A percentile compares a stretch with the other conserved stretches of the same genome.
phyloP scores from a whole-genome alignment of 106 monocot species.

The Dioscorea zingiberensis region DNA sequence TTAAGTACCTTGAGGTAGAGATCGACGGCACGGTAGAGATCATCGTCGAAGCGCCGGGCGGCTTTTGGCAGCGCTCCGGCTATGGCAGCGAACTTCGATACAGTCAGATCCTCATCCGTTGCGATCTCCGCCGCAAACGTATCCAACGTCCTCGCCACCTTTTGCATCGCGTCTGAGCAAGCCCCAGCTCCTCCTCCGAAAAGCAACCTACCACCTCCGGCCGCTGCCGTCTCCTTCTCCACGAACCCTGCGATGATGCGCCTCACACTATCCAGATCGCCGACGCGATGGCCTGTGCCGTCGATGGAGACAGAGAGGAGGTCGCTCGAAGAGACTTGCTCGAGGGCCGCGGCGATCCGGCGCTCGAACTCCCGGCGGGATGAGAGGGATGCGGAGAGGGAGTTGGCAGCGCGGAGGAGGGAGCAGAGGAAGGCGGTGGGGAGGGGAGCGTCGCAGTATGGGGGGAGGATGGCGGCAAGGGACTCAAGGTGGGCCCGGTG shows the following conservation, averaged over 20 bases:
- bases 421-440: slow-evolving; percentile 19
- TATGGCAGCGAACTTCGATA: slow-evolving; percentile 15
- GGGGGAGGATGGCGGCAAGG: slow-evolving; percentile 2
- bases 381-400: slow-evolving; percentile 1
- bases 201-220: not conserved
- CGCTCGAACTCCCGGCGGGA: slow-evolving; percentile 12
- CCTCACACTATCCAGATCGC: slow-evolving; percentile 10
- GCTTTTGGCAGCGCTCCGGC: slow-evolving; percentile 5
- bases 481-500: not conserved
- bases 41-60: too few relatives aligned
- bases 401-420: slow-evolving; percentile 21
- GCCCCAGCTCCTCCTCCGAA: not conserved
- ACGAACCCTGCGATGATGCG: slow-evolving; percentile 13
- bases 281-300: too few relatives aligned
- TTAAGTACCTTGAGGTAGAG: too few relatives aligned
- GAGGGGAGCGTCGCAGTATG: slow-evolving; percentile 1
- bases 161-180: slow-evolving; percentile 4
- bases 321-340: slow-evolving; percentile 7
- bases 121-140: slow-evolving; percentile 15
- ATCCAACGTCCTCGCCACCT: slow-evolving; percentile 16
- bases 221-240: slow-evolving; percentile 7
- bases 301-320: not conserved
- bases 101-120: slow-evolving; percentile 3
- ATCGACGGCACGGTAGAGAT: too few relatives aligned
- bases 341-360: slow-evolving; percentile 7